Conservation (phyloP, 2,329 filamentous ascomycete genomes). For the Lizonia empirigonia region DNA sequence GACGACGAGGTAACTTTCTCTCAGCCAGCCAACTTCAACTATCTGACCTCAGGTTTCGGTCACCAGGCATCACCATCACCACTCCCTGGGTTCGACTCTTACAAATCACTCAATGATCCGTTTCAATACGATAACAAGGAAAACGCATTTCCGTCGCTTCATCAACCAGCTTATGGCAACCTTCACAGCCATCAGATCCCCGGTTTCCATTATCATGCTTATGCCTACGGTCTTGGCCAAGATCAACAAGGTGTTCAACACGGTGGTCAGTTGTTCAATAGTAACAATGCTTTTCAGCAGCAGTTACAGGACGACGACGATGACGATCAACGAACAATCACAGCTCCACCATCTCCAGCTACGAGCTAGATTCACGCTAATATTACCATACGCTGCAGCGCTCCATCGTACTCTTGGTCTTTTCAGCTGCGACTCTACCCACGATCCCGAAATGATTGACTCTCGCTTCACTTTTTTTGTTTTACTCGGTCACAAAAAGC, state of each 20-base stretch:
- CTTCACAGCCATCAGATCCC: slow-evolving; percentile 31
- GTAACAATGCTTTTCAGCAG: slow-evolving; percentile 32
- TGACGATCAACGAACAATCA: slow-evolving; percentile 46
- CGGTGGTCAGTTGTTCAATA: slow-evolving; percentile 31
- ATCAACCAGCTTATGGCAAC: slow-evolving; percentile 33
- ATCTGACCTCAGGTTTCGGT: slow-evolving; percentile 43
- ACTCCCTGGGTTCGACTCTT: slow-evolving; percentile 30
- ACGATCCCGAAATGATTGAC: slow-evolving; percentile 14
- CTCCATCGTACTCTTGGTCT: slow-evolving; percentile 2
- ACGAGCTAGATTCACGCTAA: slow-evolving; percentile 25
- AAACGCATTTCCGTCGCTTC: slow-evolving; percentile 33
- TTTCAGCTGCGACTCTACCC: slow-evolving; percentile 3
- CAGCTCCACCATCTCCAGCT: slow-evolving; percentile 45
- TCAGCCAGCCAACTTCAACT: slow-evolving; percentile 41
- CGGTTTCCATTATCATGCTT: slow-evolving; percentile 36
- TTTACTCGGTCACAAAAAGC: slow-evolving; percentile 21
- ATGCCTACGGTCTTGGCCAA: slow-evolving; percentile 36
- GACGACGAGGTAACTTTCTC: slow-evolving; percentile 46
- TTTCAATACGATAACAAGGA: slow-evolving; percentile 45
- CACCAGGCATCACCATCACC: slow-evolving; percentile 35
- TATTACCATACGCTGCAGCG: neutral
- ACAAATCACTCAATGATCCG: slow-evolving; percentile 37
- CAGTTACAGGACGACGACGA: slow-evolving; percentile 30
- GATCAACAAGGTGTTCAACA: slow-evolving; percentile 39
- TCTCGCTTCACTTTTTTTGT: slow-evolving; percentile 31